These are phyloP conservation scores for Tephrocybe rancida DNA, from an alignment of 768 basidiomycete species.

Conservation along the genomic window DNA sequence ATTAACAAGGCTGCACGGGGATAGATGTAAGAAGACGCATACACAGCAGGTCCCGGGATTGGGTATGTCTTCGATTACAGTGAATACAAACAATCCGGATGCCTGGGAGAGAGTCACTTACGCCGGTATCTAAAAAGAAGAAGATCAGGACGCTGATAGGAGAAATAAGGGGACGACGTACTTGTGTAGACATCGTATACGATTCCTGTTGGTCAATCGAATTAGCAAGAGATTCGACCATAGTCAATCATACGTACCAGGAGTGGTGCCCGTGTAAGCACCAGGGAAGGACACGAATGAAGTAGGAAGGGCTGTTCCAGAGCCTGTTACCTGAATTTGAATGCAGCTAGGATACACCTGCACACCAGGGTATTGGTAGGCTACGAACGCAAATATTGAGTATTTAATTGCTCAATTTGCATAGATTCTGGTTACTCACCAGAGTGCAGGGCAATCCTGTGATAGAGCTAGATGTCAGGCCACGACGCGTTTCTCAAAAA, in stretches of 20 bases:
- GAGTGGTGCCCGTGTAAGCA: conserved; percentile 39
- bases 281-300: conserved; percentile 54
- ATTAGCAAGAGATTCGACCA: neutral
- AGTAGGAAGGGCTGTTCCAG: conserved; percentile 43
- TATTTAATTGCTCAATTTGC: neutral
- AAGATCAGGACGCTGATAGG: conserved; percentile 9
- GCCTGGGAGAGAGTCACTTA: conserved; percentile 13
- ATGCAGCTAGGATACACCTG: conserved; percentile 50
- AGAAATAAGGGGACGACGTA: conserved; percentile 21
- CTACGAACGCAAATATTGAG: conserved; percentile 16
- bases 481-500: neutral
- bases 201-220: conserved; percentile 22
- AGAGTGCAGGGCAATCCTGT: conserved; percentile 41
- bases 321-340: conserved; percentile 47
- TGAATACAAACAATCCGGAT: neutral
- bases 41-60: conserved; percentile 46
- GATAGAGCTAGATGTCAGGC: neutral
- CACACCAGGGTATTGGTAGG: conserved; percentile 42
- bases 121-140: conserved; percentile 24
- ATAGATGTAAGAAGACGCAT: conserved; percentile 15
- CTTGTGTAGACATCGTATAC: conserved; percentile 38
- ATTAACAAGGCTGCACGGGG: neutral
- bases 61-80: conserved; percentile 30
- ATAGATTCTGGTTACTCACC: conserved; percentile 23
- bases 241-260: conserved; percentile 16